Percentiles rank a stretch among this genome's conserved stretches.
phyloP scores from a whole-genome alignment of 1,284 basidiomycete species.

The Ceratorhiza oryzae-sativae region DNA sequence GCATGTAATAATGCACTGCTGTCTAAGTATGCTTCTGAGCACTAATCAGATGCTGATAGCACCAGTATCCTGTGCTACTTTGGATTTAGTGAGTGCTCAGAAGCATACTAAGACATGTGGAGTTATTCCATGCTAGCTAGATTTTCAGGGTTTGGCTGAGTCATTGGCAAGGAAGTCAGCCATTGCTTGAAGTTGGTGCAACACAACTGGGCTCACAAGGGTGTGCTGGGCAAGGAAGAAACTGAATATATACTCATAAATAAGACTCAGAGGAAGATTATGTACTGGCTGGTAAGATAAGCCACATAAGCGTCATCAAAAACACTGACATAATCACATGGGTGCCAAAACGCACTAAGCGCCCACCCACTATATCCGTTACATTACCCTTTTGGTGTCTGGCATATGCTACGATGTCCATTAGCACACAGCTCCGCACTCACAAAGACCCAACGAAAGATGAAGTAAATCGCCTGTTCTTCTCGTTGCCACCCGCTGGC shows the following conservation, averaged over 20 bases:
- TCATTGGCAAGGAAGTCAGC: conserved; percentile 33
- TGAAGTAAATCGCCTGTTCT: conserved; percentile 81
- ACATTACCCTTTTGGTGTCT: not conserved
- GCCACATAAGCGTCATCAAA: conserved; percentile 31
- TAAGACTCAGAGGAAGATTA: not conserved
- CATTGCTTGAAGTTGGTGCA: too few relatives aligned
- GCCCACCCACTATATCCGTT: conserved; percentile 7
- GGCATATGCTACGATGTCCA: conserved; percentile 28
- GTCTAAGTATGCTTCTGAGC: too few relatives aligned
- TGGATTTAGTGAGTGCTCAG: too few relatives aligned
- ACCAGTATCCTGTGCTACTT: too few relatives aligned
- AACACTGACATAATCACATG: conserved; percentile 32
- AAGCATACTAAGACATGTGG: too few relatives aligned
- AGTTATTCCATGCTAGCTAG: too few relatives aligned
- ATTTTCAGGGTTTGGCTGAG: too few relatives aligned
- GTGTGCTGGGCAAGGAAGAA: not conserved
- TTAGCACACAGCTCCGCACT: conserved; percentile 65
- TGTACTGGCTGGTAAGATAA: not conserved
- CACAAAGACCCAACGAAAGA: conserved; percentile 92
- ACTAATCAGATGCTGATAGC: too few relatives aligned
- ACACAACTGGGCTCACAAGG: not conserved
- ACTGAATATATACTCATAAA: conserved; percentile 6
- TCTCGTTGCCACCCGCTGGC: conserved; percentile 70
- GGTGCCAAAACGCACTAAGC: not conserved
- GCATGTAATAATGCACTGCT: too few relatives aligned